Base-by-base conservation (phyloP, 2,329 filamentous ascomycete genomes). In the Hymenoscyphus fructigenus region DNA sequence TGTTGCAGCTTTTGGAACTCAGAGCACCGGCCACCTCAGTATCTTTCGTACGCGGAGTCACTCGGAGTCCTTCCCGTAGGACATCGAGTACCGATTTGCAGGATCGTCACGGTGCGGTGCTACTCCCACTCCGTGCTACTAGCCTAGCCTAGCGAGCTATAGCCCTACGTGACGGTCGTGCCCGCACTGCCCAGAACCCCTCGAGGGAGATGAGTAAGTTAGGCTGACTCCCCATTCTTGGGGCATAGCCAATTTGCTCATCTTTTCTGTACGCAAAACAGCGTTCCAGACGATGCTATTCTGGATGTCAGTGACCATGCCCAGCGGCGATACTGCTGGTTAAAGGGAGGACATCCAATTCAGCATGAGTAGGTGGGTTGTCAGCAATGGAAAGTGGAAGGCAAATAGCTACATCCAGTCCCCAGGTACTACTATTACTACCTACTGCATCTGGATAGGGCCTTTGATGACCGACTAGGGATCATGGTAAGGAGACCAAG, bases 131-230 rank as follows among this genome's bases (percentile, higher is more conserved):
- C 34, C 34, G 34, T 14, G 3, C 14, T 36, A 36, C 34, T 36
- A 36, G 14, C 34, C 34, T 36, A 23, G 12, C n/a, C 44, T 50
- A 50, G 41, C 17, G 12, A 47, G 44, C n/a, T 50, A 50, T 50
- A 50, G 44, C 44, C 20, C 44, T 50, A 50, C n/a, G 44, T 50
- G 44, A 47, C 44, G n/a, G 44, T 47, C 44, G n/a, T 47, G 44
- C 44, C 44, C 44, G 44, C 44, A 50, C 44, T 23, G 44, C n/a
- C 44, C 44, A 23, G 17, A 50, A 23, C 44, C 44, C n/a, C 20
- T 50, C 44, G 44, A 50, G 20, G 44, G 44, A 50, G 20, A 50
- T 50, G 44, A 50, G 44, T 50, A 50, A 50, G 44, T 50, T 50
- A 50, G 44, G 44, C 44, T 50, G 44, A 50, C 34, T 36, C 34